These are phyloP conservation scores for Kodamaea hsintzibuensis DNA, from an alignment of 805 yeast genomes.

Conservation along the genomic window DNA sequence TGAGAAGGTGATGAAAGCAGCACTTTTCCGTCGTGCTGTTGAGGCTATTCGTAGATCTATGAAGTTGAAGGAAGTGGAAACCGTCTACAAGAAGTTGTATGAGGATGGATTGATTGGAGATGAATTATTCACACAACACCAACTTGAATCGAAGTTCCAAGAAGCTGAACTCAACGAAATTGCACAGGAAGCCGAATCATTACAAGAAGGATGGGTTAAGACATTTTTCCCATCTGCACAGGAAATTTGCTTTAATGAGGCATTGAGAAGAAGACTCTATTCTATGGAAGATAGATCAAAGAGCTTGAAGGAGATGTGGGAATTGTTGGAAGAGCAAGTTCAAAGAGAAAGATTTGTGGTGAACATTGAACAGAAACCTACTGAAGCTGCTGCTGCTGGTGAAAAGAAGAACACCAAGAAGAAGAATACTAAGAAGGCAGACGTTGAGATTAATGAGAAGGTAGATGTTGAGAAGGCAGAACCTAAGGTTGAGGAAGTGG, in stretches of 20 bases:
- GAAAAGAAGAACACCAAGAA: neutral
- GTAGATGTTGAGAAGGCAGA: conserved; percentile 3
- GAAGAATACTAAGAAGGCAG: neutral
- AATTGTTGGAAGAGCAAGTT: conserved; percentile 19
- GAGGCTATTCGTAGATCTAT: conserved; percentile 85
- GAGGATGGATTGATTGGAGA: conserved; percentile 92
- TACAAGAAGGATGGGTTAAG: conserved; percentile 80
- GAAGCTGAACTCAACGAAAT: conserved; percentile 80
- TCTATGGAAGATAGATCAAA: conserved; percentile 44
- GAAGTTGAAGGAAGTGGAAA: conserved; percentile 77
- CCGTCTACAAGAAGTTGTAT: conserved; percentile 67
- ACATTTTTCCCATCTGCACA: conserved; percentile 75
- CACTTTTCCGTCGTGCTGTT: conserved; percentile 62
- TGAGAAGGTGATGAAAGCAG: conserved; percentile 70
- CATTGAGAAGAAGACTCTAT: conserved; percentile 71
- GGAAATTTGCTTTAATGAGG: conserved; percentile 91
- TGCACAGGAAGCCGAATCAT: conserved; percentile 68
- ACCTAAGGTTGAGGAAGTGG: conserved; percentile 1
- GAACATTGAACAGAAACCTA: conserved; percentile 6
- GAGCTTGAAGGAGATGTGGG: conserved; percentile 38
- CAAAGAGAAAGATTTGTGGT: conserved; percentile 6
- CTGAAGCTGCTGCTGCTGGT: neutral
- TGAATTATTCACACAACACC: conserved; percentile 77
- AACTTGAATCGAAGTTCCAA: conserved; percentile 72
- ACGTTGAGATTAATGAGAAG: conserved; percentile 5